Base-by-base conservation (phyloP, 2,329 filamentous ascomycete species). In the Aspergillus pseudoglaucus region DNA sequence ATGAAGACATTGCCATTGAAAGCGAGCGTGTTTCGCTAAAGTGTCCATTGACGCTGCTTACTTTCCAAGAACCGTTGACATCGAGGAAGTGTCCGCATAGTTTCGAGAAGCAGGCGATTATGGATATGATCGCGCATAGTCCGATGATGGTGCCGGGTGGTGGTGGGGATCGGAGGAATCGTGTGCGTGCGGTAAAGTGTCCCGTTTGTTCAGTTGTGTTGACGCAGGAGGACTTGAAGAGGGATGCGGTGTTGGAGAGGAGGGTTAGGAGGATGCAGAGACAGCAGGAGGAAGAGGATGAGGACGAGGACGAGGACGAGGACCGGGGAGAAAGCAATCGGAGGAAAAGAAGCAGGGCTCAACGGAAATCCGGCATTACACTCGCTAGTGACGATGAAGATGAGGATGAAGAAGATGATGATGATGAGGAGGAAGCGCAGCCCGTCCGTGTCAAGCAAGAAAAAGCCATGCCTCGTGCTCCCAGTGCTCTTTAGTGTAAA, bases 31-130 rank as follows among this genome's bases (percentile, higher is more conserved):
- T 72, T 49, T 73, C 71, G 3, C 64, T 72, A 32, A 71, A 68
- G 50, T 78, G 75, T 49, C 75, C 75, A 0, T 56, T 78, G 20
- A 78, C 75, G 1, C 62, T 76, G 2, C 65, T 66, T 17, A 59
- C 61, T 3, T 77, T 74, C 62, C 55, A 57, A 6, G 65, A 75
- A 47, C 75, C 75, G 0, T 67, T 77, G 2, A 75, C 67, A 4
- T 75, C 70, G 52, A 69, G 63, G 1, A 73, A 74, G 58, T 78
- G 75, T 51, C 72, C 69, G 0, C 75, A 78, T 53, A 73, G 65
- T 43, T 78, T 77, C 55, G 75, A 78, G 54, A 68, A 64, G 15
- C 51, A 57, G 2, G 75, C 74, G 1, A 76, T 78, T 48, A 48
- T 65, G 14, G 59, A 62, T 14, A 74, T 77, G 69, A 69, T 78